Percentiles rank a stretch among this genome's conserved stretches.
Evolutionary conservation across 2,329 filamentous ascomycete species (phyloP).

Genomic region (Sclerotinia trifoliorum): DNA sequence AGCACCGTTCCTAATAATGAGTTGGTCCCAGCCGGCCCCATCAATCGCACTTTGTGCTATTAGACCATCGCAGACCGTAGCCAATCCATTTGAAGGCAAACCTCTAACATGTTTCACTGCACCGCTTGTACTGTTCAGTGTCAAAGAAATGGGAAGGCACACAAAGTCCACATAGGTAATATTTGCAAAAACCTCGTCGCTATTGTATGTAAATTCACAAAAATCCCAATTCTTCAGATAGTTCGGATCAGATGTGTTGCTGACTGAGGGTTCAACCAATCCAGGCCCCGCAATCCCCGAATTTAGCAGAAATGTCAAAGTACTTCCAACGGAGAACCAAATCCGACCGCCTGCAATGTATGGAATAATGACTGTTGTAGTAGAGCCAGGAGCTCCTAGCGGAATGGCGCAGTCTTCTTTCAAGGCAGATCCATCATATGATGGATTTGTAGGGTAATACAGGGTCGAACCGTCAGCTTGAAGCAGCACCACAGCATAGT

Average conservation of each 20-base stretch:
- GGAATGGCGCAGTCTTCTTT: conserved; percentile 60
- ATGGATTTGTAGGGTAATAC: conserved; percentile 63
- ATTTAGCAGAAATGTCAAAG: conserved; percentile 67
- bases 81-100: conserved; percentile 55
- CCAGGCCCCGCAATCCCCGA: conserved; percentile 62
- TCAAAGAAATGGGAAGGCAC: conserved; percentile 57
- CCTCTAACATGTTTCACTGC: conserved; percentile 52
- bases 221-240: conserved; percentile 63
- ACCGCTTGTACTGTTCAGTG: conserved; percentile 46
- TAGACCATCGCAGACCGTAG: conserved; percentile 53
- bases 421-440: conserved; percentile 50
- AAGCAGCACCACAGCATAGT: conserved; percentile 61
- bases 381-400: conserved; percentile 61
- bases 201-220: conserved; percentile 66
- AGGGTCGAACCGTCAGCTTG: conserved; percentile 64
- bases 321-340: conserved; percentile 63
- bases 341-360: conserved; percentile 69
- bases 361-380: conserved; percentile 62
- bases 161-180: conserved; percentile 76
- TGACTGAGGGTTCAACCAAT: conserved; percentile 73
- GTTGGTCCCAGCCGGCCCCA: conserved; percentile 58
- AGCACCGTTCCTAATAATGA: conserved; percentile 40
- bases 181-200: conserved; percentile 60
- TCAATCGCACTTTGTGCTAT: conserved; percentile 55
- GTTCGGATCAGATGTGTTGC: conserved; percentile 62